These are phyloP conservation scores for Bonnemaisonia californica DNA, from an alignment of 31 red algal species.

Conservation along the genomic window DNA sequence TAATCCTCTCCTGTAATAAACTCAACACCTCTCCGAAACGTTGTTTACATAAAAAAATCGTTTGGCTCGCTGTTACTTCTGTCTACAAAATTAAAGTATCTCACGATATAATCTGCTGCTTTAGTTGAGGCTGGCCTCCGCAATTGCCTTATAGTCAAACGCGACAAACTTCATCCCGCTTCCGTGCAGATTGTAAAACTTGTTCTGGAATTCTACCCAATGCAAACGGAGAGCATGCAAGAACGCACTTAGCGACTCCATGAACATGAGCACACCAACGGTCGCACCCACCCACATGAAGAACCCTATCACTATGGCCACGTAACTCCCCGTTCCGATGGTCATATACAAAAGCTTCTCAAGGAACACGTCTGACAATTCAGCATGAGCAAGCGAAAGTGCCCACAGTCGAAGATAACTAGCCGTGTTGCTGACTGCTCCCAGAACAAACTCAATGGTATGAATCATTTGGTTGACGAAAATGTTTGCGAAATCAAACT, in stretches of 20 bases:
- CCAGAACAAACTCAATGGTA: constrained; percentile 96
- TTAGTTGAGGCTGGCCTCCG: constrained; percentile 49
- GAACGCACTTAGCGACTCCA: constrained; percentile 95
- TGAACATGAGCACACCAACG: constrained; percentile 92
- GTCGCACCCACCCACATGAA: constrained; percentile 90
- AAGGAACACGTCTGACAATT: constrained; percentile 91
- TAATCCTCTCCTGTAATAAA: constrained; percentile 9
- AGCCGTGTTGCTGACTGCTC: constrained; percentile 95
- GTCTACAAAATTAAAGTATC: constrained; percentile 5
- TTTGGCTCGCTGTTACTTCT: not conserved
- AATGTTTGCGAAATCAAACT: constrained; percentile 81
- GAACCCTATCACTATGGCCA: constrained; percentile 81
- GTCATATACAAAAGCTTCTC: constrained; percentile 90
- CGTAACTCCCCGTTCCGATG: constrained; percentile 63
- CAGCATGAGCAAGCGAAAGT: constrained; percentile 85
- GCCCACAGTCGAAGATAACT: constrained; percentile 96
- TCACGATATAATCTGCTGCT: not conserved
- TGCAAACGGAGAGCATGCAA: constrained; percentile 93
- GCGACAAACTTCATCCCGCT: constrained; percentile 87
- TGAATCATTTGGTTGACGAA: constrained; percentile 97
- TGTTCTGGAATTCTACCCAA: constrained; percentile 99
- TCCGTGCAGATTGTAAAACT: constrained; percentile 96
- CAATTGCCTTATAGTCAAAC: constrained; percentile 63
- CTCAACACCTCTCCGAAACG: constrained; percentile 1
- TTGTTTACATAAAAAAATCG: constrained; percentile 8